Evolutionary conservation across 805 yeast genomes (phyloP).

Genomic region (Zygoascus bituminiphila): DNA sequence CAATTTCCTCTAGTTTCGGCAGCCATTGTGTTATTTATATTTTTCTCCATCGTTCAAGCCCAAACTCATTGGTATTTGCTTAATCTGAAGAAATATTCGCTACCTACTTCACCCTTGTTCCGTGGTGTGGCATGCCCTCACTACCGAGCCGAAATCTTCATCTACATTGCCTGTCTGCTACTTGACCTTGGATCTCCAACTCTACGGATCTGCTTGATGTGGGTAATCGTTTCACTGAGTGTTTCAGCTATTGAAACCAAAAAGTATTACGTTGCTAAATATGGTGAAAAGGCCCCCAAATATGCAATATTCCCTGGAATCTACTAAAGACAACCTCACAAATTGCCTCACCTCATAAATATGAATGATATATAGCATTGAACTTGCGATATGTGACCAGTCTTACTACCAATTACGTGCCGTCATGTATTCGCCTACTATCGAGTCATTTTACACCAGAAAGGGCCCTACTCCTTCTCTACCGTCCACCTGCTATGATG

Average conservation of each 20-base stretch:
- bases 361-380: neutral
- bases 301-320: conserved; percentile 17
- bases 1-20: neutral
- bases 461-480: neutral
- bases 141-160: conserved; percentile 48
- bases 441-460: conserved; percentile 1
- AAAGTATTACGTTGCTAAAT: conserved; percentile 32
- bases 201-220: conserved; percentile 17
- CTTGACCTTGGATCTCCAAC: conserved; percentile 14
- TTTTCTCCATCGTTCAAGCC: conserved; percentile 40
- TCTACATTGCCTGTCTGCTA: conserved; percentile 33
- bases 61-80: conserved; percentile 44
- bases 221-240: conserved; percentile 37
- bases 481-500: neutral
- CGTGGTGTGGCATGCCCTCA: conserved; percentile 47
- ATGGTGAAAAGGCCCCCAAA: conserved; percentile 12
- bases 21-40: conserved; percentile 24
- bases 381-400: too few species aligned
- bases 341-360: neutral
- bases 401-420: too few species aligned
- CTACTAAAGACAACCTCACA: conserved; percentile 4
- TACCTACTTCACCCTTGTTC: conserved; percentile 41
- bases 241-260: conserved; percentile 43
- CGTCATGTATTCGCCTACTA: neutral
- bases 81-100: conserved; percentile 42